A percentile compares a stretch with the other conserved stretches of the same genome.
Conservation (phyloP, 768 basidiomycete genomes). For the Tulasnella sp. region DNA sequence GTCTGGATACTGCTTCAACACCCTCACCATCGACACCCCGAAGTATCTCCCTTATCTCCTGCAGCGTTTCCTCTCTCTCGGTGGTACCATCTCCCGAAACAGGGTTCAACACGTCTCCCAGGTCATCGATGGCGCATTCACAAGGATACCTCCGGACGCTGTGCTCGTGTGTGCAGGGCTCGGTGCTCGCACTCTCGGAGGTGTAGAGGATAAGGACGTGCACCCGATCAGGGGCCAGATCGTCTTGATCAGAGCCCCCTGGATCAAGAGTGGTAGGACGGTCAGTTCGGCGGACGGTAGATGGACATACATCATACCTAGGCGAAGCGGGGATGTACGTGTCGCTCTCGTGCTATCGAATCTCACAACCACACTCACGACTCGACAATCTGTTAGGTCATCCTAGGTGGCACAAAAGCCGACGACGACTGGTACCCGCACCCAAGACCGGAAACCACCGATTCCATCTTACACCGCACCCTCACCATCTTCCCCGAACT, state of each 20-base stretch:
- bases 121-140: slow-evolving; percentile 45
- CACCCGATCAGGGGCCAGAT: slow-evolving; percentile 25
- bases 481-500: slow-evolving; percentile 29
- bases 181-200: slow-evolving; percentile 40
- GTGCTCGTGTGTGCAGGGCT: slow-evolving; percentile 62
- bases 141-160: slow-evolving; percentile 32
- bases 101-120: slow-evolving; percentile 57
- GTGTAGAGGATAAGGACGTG: slow-evolving; percentile 35
- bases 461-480: slow-evolving; percentile 41
- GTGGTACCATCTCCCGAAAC: slow-evolving; percentile 49
- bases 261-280: slow-evolving; percentile 42
- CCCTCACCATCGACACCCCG: slow-evolving; percentile 54
- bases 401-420: slow-evolving; percentile 49
- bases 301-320: slow-evolving; percentile 53
- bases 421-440: slow-evolving; percentile 57
- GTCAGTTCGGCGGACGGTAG: slow-evolving; percentile 29
- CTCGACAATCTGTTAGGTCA: slow-evolving; percentile 22
- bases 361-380: not conserved
- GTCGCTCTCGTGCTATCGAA: not conserved
- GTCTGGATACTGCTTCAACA: slow-evolving; percentile 48
- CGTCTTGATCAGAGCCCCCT: slow-evolving; percentile 35
- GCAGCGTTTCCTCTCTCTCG: slow-evolving; percentile 41
- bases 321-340: slow-evolving; percentile 44
- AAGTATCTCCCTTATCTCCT: slow-evolving; percentile 53
- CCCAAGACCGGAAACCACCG: slow-evolving; percentile 50